Evolutionary conservation across 106 monocot genomes (phyloP), one percentile per base, ranked within the genome.

Genomic region (Allium cepa): DNA sequence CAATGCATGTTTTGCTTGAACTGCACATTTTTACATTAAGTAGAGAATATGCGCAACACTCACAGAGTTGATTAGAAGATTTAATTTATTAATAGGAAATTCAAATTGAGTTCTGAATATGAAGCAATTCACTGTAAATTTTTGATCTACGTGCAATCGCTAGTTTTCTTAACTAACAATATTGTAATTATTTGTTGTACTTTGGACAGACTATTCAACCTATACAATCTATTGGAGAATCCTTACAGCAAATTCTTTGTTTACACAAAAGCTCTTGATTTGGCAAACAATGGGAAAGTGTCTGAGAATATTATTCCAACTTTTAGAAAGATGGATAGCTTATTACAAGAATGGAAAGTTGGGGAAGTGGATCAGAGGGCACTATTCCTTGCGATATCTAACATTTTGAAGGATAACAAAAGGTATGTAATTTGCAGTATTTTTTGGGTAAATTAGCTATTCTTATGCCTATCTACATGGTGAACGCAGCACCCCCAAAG

Each of bases 211-310:
- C 79, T 97, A 69, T 92, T 97, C 81, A 87, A 75, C 75, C 74
- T 97, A 50, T 97, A 97, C 81, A 97, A 97, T 50, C 86, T 97
- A 46, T 77, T 97, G 62, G 86, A 86, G 75, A 77, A 89, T 50
- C 84, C 92, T 3, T 82, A 82, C 75, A 84, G 79, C 79, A 92
- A 56, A 72, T 88, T 84, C 76, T 78, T 80, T 71, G 87, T 97
- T 78, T 97, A 92, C 59, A 87, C 58, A 26, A 92, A 87, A 74
- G 82, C 89, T 9, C 82, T 97, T 45, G 73, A 89, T 18, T 70
- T 97, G 68, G 92, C 92, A 26, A 72, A 64, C 9, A 81, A 67
- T 68, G 84, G 92, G 17, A 92, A 92, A 71, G 81, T 84, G n/a
- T 77, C 84, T 47, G 92, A 92, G 28, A 82, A 76, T 59, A 79